phyloP scores from a whole-genome alignment of 805 yeast genomes.

The Candida sanyiensis region DNA sequence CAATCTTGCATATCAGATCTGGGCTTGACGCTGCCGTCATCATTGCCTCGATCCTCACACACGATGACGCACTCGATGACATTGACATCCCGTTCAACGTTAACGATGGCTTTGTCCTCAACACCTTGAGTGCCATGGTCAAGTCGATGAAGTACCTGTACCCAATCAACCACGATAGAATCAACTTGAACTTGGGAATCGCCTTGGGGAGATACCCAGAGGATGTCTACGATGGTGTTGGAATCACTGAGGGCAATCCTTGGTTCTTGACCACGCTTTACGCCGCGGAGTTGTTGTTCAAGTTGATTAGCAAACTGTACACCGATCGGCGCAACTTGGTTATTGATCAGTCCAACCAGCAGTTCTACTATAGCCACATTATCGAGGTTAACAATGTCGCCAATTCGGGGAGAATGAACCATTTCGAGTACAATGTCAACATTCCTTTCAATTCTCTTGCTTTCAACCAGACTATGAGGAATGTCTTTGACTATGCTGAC shows the following conservation, averaged over 20 bases:
- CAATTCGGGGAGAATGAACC: background rate
- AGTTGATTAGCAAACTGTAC: conserved; percentile 42
- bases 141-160: conserved; percentile 67
- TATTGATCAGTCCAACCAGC: conserved; percentile 29
- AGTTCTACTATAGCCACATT: conserved; percentile 29
- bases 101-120: conserved; percentile 49
- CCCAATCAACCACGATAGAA: conserved; percentile 60
- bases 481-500: conserved; percentile 54
- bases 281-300: conserved; percentile 59
- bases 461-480: conserved; percentile 40
- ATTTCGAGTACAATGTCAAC: conserved; percentile 9
- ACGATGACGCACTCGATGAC: conserved; percentile 39
- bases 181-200: conserved; percentile 40
- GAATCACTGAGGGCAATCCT: conserved; percentile 77
- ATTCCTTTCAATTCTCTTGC: conserved; percentile 32
- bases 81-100: conserved; percentile 53
- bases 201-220: conserved; percentile 93
- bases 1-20: conserved; percentile 39
- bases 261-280: conserved; percentile 82
- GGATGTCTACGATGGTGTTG: conserved; percentile 77
- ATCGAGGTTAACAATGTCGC: conserved; percentile 14
- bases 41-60: conserved; percentile 37
- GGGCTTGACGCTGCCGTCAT: conserved; percentile 81
- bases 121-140: conserved; percentile 57
- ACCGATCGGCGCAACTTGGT: conserved; percentile 37